Evolutionary conservation across 2,329 filamentous ascomycete species (phyloP), one percentile per base, ranked within the genome.

Genomic region (Coniochaeta sp.): DNA sequence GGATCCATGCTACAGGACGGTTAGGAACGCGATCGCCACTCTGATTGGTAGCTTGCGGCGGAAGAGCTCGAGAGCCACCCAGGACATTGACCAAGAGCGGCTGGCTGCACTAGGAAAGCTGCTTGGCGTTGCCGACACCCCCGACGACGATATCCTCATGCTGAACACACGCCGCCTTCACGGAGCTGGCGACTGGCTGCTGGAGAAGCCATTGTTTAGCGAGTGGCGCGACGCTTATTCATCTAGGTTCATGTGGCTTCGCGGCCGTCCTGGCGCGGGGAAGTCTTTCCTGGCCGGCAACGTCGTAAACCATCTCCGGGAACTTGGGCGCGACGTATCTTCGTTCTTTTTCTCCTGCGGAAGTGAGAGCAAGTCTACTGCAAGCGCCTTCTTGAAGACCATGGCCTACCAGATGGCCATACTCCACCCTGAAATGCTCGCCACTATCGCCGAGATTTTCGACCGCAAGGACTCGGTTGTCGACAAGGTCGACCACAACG

Each of bases 391-490:
- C 1, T 42, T 73, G 6, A 58, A 68, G 2, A 70, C 69, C 0
- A 67, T 72, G 55, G 67, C 70, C 1, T 69, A 63, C 60, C 71
- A 73, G 60, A 70, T 73, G 69, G 68, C 69, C 16, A 61, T 61
- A 14, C 36, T 66, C 2, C 64, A 71, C n/a, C 60, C 64, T 0
- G 64, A 66, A 1, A 58, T 68, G 7, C 59, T 65, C 4, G 24
- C 58, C 0, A 58, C 44, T 3, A 59, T 72, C 24, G 44, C 50
- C 0, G 59, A 65, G 0, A 36, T 65, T 3, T 14, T 60, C 1
- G 40, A 42, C 17, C 34, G 34, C 40, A 63, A 60, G 1, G 64
- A 66, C 3, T 16, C 59, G 2, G 50, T 62, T 0, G 52, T 70
- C 16, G 65, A 67, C 47, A 65, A 64, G 30, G 42, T 66, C 4